phyloP scores from a whole-genome alignment of 2,329 filamentous ascomycete genomes.

The Pseudopyricularia javanii region DNA sequence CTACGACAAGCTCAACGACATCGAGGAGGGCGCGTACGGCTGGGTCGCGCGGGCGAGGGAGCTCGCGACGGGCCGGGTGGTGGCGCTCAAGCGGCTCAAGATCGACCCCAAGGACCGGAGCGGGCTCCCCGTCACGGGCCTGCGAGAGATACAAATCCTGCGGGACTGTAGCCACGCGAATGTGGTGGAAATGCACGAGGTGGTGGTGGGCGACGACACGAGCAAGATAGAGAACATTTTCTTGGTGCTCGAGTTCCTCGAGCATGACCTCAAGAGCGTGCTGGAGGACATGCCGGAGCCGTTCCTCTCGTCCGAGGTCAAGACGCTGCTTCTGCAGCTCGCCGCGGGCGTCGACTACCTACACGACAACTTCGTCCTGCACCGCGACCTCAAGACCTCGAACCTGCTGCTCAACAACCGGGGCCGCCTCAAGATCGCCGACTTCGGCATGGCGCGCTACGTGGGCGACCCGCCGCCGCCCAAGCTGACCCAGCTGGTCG shows the following conservation, averaged over 20 bases:
- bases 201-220: conserved; percentile 61
- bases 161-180: conserved; percentile 70
- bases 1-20: conserved; percentile 89
- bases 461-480: conserved; percentile 62
- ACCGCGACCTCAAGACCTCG: conserved; percentile 86
- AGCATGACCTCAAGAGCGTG: conserved; percentile 90
- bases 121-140: conserved; percentile 80
- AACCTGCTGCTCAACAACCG: conserved; percentile 94
- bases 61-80: conserved; percentile 60
- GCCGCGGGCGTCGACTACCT: conserved; percentile 71
- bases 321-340: conserved; percentile 78
- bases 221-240: conserved; percentile 55
- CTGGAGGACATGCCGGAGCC: conserved; percentile 91
- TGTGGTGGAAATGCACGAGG: conserved; percentile 69
- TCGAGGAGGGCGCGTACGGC: conserved; percentile 94
- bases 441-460: conserved; percentile 96
- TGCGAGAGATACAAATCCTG: conserved; percentile 88
- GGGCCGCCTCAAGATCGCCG: conserved; percentile 86
- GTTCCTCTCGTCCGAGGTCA: conserved; percentile 84
- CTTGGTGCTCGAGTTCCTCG: conserved; percentile 92
- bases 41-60: conserved; percentile 81
- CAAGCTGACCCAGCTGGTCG: conserved; percentile 81
- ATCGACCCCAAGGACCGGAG: conserved; percentile 61
- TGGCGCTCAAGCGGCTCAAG: conserved; percentile 90
- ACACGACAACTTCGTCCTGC: conserved; percentile 81